These are phyloP conservation scores for Talaromyces sp. DNA, from an alignment of 2,329 filamentous ascomycete species.

Conservation along the genomic window DNA sequence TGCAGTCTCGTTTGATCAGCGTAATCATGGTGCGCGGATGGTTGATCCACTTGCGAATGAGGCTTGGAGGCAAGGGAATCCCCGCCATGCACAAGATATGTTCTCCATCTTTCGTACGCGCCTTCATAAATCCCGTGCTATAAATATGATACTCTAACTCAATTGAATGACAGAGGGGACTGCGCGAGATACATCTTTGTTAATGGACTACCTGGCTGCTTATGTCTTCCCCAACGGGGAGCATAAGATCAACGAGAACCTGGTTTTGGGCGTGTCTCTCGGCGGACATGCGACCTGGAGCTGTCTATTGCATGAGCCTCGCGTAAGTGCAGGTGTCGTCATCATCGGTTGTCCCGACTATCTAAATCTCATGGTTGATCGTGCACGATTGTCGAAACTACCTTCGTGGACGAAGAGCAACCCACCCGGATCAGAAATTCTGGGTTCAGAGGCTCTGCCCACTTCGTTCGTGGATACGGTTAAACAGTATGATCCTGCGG, in stretches of 20 bases:
- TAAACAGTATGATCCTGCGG: conserved; percentile 72
- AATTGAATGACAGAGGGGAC: conserved; percentile 57
- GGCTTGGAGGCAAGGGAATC: conserved; percentile 78
- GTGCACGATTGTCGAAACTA: conserved; percentile 71
- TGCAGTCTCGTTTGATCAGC: conserved; percentile 84
- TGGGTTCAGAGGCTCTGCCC: conserved; percentile 80
- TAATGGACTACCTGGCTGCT: conserved; percentile 77
- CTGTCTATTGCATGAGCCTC: conserved; percentile 73
- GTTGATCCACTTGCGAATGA: conserved; percentile 71
- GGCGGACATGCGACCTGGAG: conserved; percentile 91
- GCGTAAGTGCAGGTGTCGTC: conserved; percentile 75
- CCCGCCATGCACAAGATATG: conserved; percentile 88
- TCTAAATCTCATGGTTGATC: conserved; percentile 75
- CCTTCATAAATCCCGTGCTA: background rate
- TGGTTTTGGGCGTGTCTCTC: conserved; percentile 80
- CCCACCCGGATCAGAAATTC: conserved; percentile 63
- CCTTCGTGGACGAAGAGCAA: conserved; percentile 60
- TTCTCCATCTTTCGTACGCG: conserved; percentile 70
- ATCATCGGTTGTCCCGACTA: conserved; percentile 92
- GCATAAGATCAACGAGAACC: conserved; percentile 60
- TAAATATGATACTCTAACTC: background rate
- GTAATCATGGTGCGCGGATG: conserved; percentile 81
- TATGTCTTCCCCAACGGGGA: conserved; percentile 66
- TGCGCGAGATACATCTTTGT: conserved; percentile 70
- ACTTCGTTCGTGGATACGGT: conserved; percentile 65